Evolutionary conservation across 2,329 filamentous ascomycete genomes (phyloP).

Genomic region (Ophiostoma pallidulum): DNA sequence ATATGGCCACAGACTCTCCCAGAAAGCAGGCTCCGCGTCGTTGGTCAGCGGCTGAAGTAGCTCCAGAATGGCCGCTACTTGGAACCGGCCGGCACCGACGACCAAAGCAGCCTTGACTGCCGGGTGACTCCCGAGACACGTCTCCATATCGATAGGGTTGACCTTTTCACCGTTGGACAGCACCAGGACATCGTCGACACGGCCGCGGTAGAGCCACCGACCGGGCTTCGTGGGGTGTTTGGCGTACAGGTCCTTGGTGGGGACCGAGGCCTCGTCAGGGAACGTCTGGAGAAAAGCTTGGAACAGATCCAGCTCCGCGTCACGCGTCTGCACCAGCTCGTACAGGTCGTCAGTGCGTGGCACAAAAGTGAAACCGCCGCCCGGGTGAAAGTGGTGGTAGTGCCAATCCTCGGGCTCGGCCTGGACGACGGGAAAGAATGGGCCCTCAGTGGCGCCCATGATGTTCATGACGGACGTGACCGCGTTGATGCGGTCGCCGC

Average conservation of each 20-base stretch:
- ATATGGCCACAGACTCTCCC: too few species aligned
- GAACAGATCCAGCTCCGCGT: slow-evolving; percentile 16
- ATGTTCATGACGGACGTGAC: too few species aligned
- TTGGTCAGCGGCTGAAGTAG: too few species aligned
- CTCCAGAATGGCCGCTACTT: neutral
- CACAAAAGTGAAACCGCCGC: slow-evolving; percentile 1
- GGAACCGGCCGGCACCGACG: neutral
- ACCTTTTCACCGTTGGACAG: slow-evolving; percentile 25
- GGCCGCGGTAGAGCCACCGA: slow-evolving; percentile 16
- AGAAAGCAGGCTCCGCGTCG: too few species aligned
- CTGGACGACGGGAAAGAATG: slow-evolving; percentile 17
- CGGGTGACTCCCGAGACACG: neutral
- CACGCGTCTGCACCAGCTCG: slow-evolving; percentile 25
- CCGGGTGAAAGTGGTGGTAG: slow-evolving; percentile 6
- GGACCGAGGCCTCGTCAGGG: slow-evolving; percentile 23
- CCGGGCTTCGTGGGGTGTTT: slow-evolving; percentile 20
- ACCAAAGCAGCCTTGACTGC: neutral
- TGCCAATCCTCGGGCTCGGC: slow-evolving; percentile 11
- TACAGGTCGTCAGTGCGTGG: slow-evolving; percentile 19
- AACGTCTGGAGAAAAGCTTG: slow-evolving; percentile 25
- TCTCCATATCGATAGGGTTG: slow-evolving; percentile 17
- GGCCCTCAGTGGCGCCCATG: slow-evolving; percentile 10
- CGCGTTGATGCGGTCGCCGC: slow-evolving; percentile 20
- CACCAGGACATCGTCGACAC: slow-evolving; percentile 26
- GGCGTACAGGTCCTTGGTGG: slow-evolving; percentile 27